These are phyloP conservation scores for Cordyceps tenuipes DNA, from an alignment of 2,329 filamentous ascomycete species.

Conservation along the genomic window DNA sequence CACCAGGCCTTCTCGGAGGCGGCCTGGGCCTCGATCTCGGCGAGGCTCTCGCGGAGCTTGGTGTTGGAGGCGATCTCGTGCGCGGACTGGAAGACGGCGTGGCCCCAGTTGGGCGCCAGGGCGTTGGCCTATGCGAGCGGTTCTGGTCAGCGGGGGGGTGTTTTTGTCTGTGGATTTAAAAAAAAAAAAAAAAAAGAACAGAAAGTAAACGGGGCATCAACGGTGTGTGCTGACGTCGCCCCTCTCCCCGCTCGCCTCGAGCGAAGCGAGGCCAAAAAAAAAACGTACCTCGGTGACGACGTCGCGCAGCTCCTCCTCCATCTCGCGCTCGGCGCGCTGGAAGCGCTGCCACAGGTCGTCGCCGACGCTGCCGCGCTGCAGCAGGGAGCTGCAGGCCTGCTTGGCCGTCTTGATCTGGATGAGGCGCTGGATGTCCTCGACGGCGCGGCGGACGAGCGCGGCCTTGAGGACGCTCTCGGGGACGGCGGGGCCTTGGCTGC, in stretches of 20 bases:
- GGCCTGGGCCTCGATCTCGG: constrained; percentile 64
- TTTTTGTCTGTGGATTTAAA: too few species aligned
- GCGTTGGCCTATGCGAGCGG: constrained; percentile 65
- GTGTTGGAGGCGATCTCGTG: constrained; percentile 91
- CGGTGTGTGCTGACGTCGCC: background rate
- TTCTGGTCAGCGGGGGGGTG: background rate
- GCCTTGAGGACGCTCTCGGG: constrained; percentile 83
- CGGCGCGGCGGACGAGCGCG: constrained; percentile 77
- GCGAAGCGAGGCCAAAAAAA: background rate
- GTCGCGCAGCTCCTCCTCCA: constrained; percentile 91
- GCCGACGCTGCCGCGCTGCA: constrained; percentile 87
- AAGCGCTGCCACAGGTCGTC: constrained; percentile 96
- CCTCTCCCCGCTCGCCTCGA: background rate
- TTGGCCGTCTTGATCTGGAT: constrained; percentile 84
- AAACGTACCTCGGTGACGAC: constrained; percentile 76
- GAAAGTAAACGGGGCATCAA: too few species aligned
- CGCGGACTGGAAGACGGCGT: constrained; percentile 92
- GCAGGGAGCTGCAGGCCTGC: constrained; percentile 70
- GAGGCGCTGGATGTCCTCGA: constrained; percentile 88
- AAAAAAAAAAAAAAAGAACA: too few species aligned
- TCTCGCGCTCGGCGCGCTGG: constrained; percentile 86
- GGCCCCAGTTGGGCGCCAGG: constrained; percentile 80
- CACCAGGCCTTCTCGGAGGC: constrained; percentile 81
- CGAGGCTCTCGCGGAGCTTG: constrained; percentile 63
- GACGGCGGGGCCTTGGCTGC: constrained; percentile 56